phyloP scores from a whole-genome alignment of 2,329 filamentous ascomycete species.

The Stenocarpella maydis region DNA sequence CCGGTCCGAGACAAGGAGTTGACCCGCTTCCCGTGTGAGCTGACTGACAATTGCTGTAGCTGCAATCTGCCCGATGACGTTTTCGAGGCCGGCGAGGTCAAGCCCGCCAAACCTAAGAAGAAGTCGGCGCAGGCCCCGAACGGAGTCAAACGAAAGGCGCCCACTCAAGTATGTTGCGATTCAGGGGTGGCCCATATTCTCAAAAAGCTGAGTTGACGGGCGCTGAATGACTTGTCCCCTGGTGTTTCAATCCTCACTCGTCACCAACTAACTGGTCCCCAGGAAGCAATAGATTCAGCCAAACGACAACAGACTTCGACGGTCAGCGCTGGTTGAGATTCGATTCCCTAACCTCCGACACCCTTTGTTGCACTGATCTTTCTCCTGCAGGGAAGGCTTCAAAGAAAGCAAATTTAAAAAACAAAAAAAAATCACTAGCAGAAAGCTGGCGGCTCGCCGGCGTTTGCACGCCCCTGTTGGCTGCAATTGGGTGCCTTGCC shows the following conservation, averaged over 20 bases:
- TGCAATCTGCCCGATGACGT: constrained; percentile 90
- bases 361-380: constrained; percentile 34
- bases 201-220: constrained; percentile 12
- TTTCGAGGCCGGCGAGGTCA: constrained; percentile 81
- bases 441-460: constrained; percentile 12
- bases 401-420: neutral
- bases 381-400: constrained; percentile 31
- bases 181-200: constrained; percentile 15
- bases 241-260: neutral
- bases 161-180: constrained; percentile 50
- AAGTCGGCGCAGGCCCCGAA: constrained; percentile 53
- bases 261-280: constrained; percentile 36
- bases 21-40: neutral
- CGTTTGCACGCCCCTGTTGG: neutral
- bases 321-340: constrained; percentile 43
- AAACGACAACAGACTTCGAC: constrained; percentile 39
- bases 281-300: constrained; percentile 32
- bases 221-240: neutral
- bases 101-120: constrained; percentile 66
- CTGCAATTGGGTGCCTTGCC: neutral
- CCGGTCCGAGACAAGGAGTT: neutral
- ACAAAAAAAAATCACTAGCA: neutral
- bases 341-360: constrained; percentile 14
- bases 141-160: constrained; percentile 56
- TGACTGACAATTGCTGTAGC: constrained; percentile 55